Evolutionary conservation across 768 basidiomycete species (phyloP).

Genomic region (Kwoniella pini): DNA sequence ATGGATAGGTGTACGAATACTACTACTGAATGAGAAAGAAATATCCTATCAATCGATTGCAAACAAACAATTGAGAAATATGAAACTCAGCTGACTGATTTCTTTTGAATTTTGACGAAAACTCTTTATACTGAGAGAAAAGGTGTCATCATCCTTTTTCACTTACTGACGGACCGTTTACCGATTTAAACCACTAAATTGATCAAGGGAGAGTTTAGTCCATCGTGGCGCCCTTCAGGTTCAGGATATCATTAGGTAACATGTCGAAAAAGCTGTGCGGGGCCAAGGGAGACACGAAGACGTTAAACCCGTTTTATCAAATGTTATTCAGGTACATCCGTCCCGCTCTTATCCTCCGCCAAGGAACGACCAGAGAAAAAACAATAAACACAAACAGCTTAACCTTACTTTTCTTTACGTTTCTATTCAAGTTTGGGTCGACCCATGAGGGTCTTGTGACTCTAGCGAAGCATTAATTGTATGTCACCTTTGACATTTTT

Average conservation of each 20-base stretch:
- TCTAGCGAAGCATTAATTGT: no score
- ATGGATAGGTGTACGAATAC: no score
- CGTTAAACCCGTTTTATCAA: no score
- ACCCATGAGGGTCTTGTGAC: no score
- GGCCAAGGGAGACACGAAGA: not conserved
- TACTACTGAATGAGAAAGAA: not conserved
- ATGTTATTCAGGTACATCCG: not conserved
- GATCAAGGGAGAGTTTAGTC: not conserved
- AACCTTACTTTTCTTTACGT: no score
- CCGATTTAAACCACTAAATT: not conserved
- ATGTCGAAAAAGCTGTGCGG: slow-evolving; percentile 2
- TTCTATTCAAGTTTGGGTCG: no score
- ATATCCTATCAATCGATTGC: not conserved
- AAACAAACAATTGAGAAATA: not conserved
- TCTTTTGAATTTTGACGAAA: not conserved
- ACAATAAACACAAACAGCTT: not conserved
- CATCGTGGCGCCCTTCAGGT: not conserved
- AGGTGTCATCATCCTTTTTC: slow-evolving; percentile 2
- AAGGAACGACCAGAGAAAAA: no score
- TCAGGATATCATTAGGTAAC: not conserved
- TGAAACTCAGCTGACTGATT: slow-evolving; percentile 2
- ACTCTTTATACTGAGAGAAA: not conserved
- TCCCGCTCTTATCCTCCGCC: slow-evolving; percentile 7
- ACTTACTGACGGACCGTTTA: not conserved
- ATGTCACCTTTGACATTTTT: no score